Evolutionary conservation across 352 stramenopile genomes (phyloP), one percentile per base, ranked within the genome.

Genomic region (Phytophthora idaei): DNA sequence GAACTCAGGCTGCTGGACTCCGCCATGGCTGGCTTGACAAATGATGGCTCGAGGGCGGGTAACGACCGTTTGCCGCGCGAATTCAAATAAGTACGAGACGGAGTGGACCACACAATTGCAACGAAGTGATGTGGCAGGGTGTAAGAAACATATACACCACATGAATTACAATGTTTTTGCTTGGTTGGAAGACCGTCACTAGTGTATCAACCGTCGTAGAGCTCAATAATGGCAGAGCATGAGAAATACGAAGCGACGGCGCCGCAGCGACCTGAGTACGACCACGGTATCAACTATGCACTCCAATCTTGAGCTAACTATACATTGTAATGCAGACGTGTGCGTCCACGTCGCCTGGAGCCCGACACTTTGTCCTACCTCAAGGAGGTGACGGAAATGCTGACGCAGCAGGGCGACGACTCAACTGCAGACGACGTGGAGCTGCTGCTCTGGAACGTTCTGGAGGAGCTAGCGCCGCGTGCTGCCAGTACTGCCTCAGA

Each of bases 301-400:
- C 8, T 47, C 32, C 5, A 27, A 36, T 50, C 1, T 32, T 21
- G 34, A 12, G 44, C 54, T 61, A 37, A 63, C 37, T 50, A 12
- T 48, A 32, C 5, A 48, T 21, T 58, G 25, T 7, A 29, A 11
- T 72, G 27, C 50, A 94, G 86, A 63, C 84, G 84, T 52, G 21
- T 93, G 54, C 83, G 87, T 29, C 87, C 87, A 31, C 87, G 87
- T 59, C 80, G 87, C 17, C 69, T 94, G 9, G 87, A 94, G 71
- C 76, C 81, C 0, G 85, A 93, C 67, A 92, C 85, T 46, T 69
- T 93, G 57, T 87, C 84, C n/a, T 93, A 94, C 57, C 61, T 94
- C 1, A 90, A 93, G 58, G 87, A 94, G 49, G 85, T 93, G 61
- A 88, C 76, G n/a, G 83, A 92, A 61, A 90, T 90, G 76, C 51